Base-by-base conservation (phyloP, 139 green algal species). In the Volvox africanus region DNA sequence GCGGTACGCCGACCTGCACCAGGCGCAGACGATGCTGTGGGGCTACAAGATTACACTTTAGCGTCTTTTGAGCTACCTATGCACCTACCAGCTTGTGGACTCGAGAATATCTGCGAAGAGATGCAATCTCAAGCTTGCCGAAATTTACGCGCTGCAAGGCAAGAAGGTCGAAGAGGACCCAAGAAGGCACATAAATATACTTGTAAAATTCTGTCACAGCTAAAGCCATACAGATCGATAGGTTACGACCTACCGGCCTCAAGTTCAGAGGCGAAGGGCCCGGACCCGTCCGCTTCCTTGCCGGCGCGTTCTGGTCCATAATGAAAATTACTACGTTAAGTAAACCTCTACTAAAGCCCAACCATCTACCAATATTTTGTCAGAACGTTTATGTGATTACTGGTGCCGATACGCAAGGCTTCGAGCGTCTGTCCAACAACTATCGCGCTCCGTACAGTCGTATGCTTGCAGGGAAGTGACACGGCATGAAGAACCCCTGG, bases 31-130 rank as follows among this genome's bases (percentile, higher is more conserved):
- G 50, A 21, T 21, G 13, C 24, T n/a, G n/a, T 21, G 28, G 28
- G 28, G 28, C 71, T 20, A 37, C 33, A 37, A 36, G 21, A 79
- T 79, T 79, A 79, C 71, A 20, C 19, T 12, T 12, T 73, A 30
- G 11, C 65, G 6, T 73, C 2, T 73, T 9, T 9, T 73, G 9
- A 73, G 65, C 65, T 73, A 12, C 65, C 65, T 24, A 24, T 73
- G 11, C 17, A 28, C 89, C 76, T 35, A 92, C 89, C 80, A 92
- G 81, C 17, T 87, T 87, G 24, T 89, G 85, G 1, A 92, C 76
- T 17, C 85, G 84, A 21, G 82, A 80, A 32, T 92, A 92, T 67
- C 80, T 44, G 21, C 71, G 83, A 5, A 92, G 80, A 0, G 81
- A 68, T 9, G 21, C 26, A 12, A 92, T 36, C 22, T 92, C 82